These are phyloP conservation scores for Balamuthia mandrillaris DNA, from an alignment of 208 protist genomes.

Conservation along the genomic window DNA sequence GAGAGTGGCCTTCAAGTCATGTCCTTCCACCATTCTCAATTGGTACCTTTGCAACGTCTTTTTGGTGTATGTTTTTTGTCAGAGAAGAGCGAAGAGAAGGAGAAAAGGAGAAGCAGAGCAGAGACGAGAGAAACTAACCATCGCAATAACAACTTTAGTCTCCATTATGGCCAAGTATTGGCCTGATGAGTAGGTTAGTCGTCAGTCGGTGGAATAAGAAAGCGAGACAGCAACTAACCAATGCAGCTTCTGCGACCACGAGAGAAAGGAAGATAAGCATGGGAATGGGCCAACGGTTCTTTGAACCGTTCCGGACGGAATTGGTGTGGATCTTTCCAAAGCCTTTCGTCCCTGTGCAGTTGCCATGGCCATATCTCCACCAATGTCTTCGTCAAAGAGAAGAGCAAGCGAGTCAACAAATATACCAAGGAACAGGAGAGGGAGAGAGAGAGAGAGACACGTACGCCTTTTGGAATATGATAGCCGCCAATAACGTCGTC, in stretches of 20 bases:
- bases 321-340: not conserved
- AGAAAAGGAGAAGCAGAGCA: not conserved
- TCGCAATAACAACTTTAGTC: not conserved
- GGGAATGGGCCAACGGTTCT: not conserved
- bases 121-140: not conserved
- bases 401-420: not conserved
- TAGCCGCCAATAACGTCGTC: not conserved
- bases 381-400: not conserved
- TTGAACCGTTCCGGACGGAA: not conserved
- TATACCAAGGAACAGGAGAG: not conserved
- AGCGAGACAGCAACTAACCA: not conserved
- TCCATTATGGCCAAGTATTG: constrained; percentile 2
- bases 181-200: not conserved
- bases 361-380: constrained; percentile 30
- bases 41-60: not conserved
- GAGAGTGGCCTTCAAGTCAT: not conserved
- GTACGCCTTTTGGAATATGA: not conserved
- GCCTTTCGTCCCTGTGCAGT: not conserved
- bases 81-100: not conserved
- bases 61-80: not conserved
- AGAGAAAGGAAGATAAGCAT: constrained; percentile 21
- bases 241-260: constrained; percentile 9
- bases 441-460: not conserved
- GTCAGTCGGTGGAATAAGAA: too few species aligned
- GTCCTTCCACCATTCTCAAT: not conserved